Percentiles rank a stretch among this genome's conserved stretches.
phyloP scores from a whole-genome alignment of 805 yeast species.

The Candida berthetii region DNA sequence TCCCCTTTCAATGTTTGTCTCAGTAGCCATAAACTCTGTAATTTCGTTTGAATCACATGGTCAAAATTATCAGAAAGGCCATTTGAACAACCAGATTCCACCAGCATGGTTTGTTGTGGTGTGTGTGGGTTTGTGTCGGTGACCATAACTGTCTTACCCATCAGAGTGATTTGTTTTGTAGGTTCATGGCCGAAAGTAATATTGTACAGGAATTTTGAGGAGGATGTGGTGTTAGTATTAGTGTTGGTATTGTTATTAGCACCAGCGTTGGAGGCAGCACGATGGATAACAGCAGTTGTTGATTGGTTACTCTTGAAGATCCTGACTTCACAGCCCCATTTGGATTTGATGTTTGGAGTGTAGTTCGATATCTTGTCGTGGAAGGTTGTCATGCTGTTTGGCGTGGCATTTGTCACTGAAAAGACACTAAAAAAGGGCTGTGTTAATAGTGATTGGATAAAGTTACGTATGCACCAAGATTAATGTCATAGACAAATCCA shows the following conservation, averaged over 20 bases:
- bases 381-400: constrained; percentile 58
- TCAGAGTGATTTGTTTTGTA: constrained; percentile 11
- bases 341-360: constrained; percentile 52
- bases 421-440: constrained; percentile 23
- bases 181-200: constrained; percentile 11
- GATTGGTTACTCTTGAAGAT: constrained; percentile 57
- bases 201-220: constrained; percentile 14
- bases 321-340: constrained; percentile 66
- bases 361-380: constrained; percentile 69
- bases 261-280: too few species aligned
- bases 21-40: constrained; percentile 65
- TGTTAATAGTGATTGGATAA: too few species aligned
- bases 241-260: too few species aligned
- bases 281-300: too few species aligned
- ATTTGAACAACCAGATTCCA: constrained; percentile 42
- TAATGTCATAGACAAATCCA: too few species aligned
- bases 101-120: constrained; percentile 23
- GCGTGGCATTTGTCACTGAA: constrained; percentile 38
- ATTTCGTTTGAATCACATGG: constrained; percentile 43
- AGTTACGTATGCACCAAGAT: background rate
- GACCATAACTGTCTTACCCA: constrained; percentile 20
- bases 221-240: constrained; percentile 28
- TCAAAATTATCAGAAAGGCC: constrained; percentile 56
- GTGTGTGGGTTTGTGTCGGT: constrained; percentile 18
- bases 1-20: constrained; percentile 71